Evolutionary conservation across 768 basidiomycete species (phyloP).

Genomic region (Mycena belliarum): DNA sequence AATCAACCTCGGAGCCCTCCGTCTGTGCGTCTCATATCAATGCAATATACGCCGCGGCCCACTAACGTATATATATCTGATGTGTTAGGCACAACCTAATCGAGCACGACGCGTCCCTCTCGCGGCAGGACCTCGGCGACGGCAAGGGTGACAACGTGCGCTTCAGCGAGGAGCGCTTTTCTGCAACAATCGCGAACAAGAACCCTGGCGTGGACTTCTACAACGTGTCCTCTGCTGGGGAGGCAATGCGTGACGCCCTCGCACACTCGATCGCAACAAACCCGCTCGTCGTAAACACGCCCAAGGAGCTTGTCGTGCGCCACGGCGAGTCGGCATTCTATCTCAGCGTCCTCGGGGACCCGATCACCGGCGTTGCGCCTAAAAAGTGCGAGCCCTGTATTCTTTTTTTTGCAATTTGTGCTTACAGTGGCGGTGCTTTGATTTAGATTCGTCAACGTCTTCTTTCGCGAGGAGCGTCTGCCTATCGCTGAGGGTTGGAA

Average conservation of each 20-base stretch:
- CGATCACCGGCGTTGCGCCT: slow-evolving; percentile 10
- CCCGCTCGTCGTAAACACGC: not conserved
- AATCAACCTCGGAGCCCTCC: not conserved
- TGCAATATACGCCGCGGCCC: too few species aligned
- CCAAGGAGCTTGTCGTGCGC: not conserved
- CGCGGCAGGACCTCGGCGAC: slow-evolving; percentile 1
- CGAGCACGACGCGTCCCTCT: slow-evolving; percentile 19
- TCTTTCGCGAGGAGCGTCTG: too few species aligned
- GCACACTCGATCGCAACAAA: not conserved
- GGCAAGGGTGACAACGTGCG: slow-evolving; percentile 15
- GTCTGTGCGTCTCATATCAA: not conserved
- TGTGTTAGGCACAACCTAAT: slow-evolving; percentile 5
- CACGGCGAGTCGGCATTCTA: slow-evolving; percentile 11
- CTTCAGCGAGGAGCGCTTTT: slow-evolving; percentile 17
- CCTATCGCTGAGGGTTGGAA: too few species aligned
- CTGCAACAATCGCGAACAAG: slow-evolving; percentile 2
- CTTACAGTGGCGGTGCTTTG: too few species aligned
- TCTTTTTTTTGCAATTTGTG: too few species aligned
- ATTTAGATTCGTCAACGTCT: too few species aligned
- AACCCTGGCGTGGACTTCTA: slow-evolving; percentile 19
- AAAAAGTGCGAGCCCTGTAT: too few species aligned
- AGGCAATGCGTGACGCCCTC: slow-evolving; percentile 4
- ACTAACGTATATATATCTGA: not conserved
- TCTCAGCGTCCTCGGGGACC: slow-evolving; percentile 14
- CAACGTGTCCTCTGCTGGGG: slow-evolving; percentile 10